phyloP scores from a whole-genome alignment of 2,329 filamentous ascomycete species.

The Nemania sp. region DNA sequence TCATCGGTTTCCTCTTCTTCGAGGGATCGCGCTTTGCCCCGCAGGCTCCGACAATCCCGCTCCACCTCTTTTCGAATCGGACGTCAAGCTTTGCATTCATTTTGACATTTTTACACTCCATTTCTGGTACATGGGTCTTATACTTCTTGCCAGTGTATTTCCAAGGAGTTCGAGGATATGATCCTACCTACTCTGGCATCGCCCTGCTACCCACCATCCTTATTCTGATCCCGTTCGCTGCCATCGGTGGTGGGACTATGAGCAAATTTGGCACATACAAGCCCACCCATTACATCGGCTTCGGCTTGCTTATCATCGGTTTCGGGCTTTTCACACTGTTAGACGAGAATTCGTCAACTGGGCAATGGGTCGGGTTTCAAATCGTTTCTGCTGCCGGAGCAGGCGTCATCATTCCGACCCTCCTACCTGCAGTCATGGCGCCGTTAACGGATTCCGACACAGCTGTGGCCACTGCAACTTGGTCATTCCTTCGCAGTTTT shows the following conservation, averaged over 20 bases:
- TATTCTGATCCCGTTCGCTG: neutral
- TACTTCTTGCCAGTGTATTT: constrained; percentile 56
- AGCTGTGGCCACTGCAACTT: constrained; percentile 36
- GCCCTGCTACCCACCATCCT: constrained; percentile 14
- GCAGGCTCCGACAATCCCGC: constrained; percentile 43
- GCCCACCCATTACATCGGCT: neutral
- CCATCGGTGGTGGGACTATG: neutral
- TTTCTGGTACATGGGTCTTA: constrained; percentile 42
- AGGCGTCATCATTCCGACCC: constrained; percentile 32
- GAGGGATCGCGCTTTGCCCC: constrained; percentile 37
- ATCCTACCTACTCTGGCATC: constrained; percentile 64
- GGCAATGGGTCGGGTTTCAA: neutral
- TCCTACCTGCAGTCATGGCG: constrained; percentile 38
- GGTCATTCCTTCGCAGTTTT: constrained; percentile 39
- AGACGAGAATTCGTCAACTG: neutral
- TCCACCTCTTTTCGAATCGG: constrained; percentile 48
- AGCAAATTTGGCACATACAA: neutral
- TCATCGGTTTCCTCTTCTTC: constrained; percentile 42
- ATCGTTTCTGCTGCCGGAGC: constrained; percentile 26
- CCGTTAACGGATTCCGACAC: constrained; percentile 35
- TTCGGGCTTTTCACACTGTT: constrained; percentile 1
- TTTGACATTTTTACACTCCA: constrained; percentile 43
- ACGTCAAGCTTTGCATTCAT: constrained; percentile 41
- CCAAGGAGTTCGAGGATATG: constrained; percentile 63
- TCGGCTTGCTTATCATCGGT: neutral